Percentiles rank a stretch among this genome's conserved stretches.
These are phyloP conservation scores for Chrysoporthe cubensis DNA, from an alignment of 2,329 filamentous ascomycete genomes.

Conservation along the genomic window DNA sequence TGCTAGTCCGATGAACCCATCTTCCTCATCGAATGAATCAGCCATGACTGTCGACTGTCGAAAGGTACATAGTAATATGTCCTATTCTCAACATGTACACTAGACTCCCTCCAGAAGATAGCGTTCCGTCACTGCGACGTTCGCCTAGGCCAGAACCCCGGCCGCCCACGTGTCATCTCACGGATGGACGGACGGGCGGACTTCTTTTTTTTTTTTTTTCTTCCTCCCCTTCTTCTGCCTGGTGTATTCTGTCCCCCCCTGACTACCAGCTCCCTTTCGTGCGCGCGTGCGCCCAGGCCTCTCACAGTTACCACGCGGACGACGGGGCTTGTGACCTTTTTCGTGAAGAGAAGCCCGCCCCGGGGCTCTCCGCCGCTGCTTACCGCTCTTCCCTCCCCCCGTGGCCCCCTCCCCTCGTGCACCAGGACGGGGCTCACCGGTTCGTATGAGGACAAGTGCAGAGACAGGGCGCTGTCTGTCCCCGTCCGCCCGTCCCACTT, in stretches of 20 bases:
- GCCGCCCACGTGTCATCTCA: conserved; percentile 27
- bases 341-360: too few species aligned
- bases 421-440: conserved; percentile 3
- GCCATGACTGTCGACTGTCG: too few species aligned
- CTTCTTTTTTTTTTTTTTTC: not conserved
- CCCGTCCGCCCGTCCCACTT: not conserved
- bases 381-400: conserved; percentile 2
- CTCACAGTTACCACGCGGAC: not conserved
- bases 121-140: conserved; percentile 1
- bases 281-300: not conserved
- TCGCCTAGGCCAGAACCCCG: conserved; percentile 9
- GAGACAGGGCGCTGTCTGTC: not conserved
- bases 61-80: not conserved
- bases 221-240: not conserved
- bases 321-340: not conserved
- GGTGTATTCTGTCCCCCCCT: not conserved
- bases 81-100: not conserved
- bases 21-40: too few species aligned
- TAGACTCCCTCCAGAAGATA: too few species aligned
- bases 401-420: conserved; percentile 5
- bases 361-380: conserved; percentile 2
- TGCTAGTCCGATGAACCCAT: too few species aligned
- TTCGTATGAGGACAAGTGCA: conserved; percentile 5
- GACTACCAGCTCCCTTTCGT: not conserved
- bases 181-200: conserved; percentile 15